Evolutionary conservation across 176 grass and related monocot species (phyloP).

Genomic region (Alopecurus myosuroides): DNA sequence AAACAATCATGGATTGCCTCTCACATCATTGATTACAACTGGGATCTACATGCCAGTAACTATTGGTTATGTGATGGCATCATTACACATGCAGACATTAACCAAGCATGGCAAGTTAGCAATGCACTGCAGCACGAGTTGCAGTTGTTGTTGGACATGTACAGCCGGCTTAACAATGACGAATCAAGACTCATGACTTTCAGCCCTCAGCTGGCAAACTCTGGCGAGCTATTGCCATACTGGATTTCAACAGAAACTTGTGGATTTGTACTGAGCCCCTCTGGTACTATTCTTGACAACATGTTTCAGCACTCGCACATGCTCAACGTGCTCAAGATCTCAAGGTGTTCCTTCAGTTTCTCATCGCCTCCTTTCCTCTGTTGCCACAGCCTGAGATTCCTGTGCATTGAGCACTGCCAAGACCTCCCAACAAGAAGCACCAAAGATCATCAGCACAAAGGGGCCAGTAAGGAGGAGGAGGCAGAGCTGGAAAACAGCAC

Average conservation of each 20-base stretch:
- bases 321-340: neutral
- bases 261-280: neutral
- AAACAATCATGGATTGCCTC: neutral
- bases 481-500: neutral
- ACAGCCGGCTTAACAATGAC: neutral
- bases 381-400: neutral
- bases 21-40: neutral
- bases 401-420: neutral
- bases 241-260: neutral
- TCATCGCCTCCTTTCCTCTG: neutral
- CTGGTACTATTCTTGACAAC: neutral
- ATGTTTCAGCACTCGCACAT: neutral
- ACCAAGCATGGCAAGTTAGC: neutral
- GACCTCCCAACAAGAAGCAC: neutral
- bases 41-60: neutral
- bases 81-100: neutral
- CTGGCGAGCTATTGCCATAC: neutral
- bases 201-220: neutral
- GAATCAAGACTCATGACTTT: neutral
- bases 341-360: neutral
- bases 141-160: neutral
- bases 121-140: neutral
- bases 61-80: neutral
- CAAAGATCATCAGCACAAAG: neutral
- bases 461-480: neutral